Base-by-base conservation (phyloP, 1,284 basidiomycete species). In the Rhodotorula mucilaginosa region DNA sequence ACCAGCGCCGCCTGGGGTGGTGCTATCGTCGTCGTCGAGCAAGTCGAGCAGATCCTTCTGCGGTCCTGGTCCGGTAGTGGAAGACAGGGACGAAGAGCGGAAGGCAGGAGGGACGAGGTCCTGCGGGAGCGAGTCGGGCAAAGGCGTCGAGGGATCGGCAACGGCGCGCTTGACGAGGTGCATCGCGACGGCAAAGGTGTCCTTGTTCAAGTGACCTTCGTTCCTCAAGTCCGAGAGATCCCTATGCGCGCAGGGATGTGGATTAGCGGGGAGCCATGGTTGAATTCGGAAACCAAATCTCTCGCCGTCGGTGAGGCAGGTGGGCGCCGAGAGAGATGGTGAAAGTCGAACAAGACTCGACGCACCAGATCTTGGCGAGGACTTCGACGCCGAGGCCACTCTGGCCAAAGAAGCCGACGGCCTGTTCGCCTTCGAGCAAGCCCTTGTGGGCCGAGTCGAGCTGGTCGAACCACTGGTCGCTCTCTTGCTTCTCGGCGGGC, bases 111-210 rank as follows among this genome's bases (percentile, higher is more conserved):
- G 63, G 21, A 64, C 63, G 54, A 99, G 84, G 51, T 87, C 86
- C 34, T 81, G 80, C 1, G 94, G 93, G 23, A 99, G 84, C 34
- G 83, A 81, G 0, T 84, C 73, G 0, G 97, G 97, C 34, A 96
- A 82, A 2, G 91, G 89, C 73, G 49, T 29, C 5, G 61, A 5
- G 7, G 70, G 70, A 26, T 65, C 47, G 21, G 67, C 31, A 3
- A 98, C 83, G 80, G 90, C 93, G 77, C 87, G 86, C 81, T 93
- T 92, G 79, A 99, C 98, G 61, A 99, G 86, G 81, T 96, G 88
- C 89, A 97, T 90, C 5, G 95, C 97, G 57, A 99, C 90, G 4
- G 97, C 96, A 81, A 99, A 99, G 44, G 95, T 93, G 71, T 98
- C 96, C 65, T 89, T 87, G 31, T 89, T 93, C 56, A 99, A 85